Evolutionary conservation across 768 basidiomycete genomes (phyloP).

Genomic region (Sistotremastrum niveocremeum): DNA sequence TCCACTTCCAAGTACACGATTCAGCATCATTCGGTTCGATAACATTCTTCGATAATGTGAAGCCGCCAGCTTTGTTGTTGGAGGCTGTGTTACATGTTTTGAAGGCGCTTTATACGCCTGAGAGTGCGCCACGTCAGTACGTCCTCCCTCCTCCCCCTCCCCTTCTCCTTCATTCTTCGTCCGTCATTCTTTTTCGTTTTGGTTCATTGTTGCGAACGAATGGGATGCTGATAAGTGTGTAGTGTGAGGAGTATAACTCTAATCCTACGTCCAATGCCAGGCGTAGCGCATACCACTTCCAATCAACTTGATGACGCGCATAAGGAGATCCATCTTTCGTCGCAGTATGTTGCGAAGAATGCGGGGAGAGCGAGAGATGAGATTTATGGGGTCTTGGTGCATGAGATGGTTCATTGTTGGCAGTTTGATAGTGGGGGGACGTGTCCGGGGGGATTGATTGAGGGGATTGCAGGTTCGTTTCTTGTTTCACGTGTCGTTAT

Average conservation of each 20-base stretch:
- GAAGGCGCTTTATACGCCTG: conserved; percentile 30
- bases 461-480: conserved; percentile 62
- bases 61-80: conserved; percentile 25
- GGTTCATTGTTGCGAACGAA: conserved; percentile 37
- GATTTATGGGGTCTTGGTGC: conserved; percentile 55
- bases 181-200: conserved; percentile 1
- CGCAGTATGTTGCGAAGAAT: conserved; percentile 42
- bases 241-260: conserved; percentile 12
- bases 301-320: conserved; percentile 24
- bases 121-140: conserved; percentile 33
- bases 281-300: conserved; percentile 58
- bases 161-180: conserved; percentile 21
- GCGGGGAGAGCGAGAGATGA: conserved; percentile 37
- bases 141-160: conserved; percentile 3
- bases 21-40: conserved; percentile 42
- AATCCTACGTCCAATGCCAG: conserved; percentile 30
- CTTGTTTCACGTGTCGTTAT: neutral
- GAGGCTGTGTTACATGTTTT: conserved; percentile 26
- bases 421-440: conserved; percentile 50
- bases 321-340: conserved; percentile 67
- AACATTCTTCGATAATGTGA: conserved; percentile 40
- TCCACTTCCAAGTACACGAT: conserved; percentile 44
- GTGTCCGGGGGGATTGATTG: conserved; percentile 59
- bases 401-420: conserved; percentile 71
- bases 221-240: neutral